Conservation (phyloP, 1,284 basidiomycete species). For the Boletellus dicymbophilus region DNA sequence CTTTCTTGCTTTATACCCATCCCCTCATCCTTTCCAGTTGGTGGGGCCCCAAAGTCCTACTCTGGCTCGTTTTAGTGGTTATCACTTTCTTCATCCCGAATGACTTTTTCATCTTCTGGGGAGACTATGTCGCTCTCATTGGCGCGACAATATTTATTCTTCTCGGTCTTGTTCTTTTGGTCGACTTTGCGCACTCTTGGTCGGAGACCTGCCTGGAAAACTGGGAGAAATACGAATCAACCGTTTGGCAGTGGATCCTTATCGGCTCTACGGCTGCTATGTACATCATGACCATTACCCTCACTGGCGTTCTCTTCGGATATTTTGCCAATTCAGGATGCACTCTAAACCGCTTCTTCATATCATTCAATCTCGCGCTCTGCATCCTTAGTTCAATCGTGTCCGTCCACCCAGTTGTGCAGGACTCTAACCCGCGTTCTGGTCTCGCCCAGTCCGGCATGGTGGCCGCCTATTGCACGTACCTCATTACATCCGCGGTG, state of each 20-base stretch:
- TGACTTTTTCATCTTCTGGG: constrained; percentile 95
- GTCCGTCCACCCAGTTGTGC: constrained; percentile 85
- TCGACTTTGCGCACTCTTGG: constrained; percentile 99
- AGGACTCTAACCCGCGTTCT: constrained; percentile 93
- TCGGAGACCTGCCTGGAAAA: constrained; percentile 96
- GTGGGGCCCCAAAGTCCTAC: constrained; percentile 97
- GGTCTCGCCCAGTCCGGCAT: constrained; percentile 96
- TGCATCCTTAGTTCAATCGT: constrained; percentile 82
- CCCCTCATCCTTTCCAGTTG: constrained; percentile 55
- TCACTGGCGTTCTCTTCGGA: constrained; percentile 88
- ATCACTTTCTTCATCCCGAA: constrained; percentile 94
- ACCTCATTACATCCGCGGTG: constrained; percentile 93
- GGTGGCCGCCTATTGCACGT: constrained; percentile 97
- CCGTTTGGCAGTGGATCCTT: constrained; percentile 96
- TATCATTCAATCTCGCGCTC: constrained; percentile 90
- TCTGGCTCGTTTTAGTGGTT: constrained; percentile 79
- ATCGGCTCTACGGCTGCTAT: constrained; percentile 91
- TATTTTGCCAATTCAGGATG: constrained; percentile 92
- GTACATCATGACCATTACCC: constrained; percentile 81
- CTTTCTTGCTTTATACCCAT: background rate
- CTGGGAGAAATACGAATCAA: constrained; percentile 89
- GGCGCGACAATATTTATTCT: constrained; percentile 95
- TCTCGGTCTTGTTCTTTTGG: constrained; percentile 94
- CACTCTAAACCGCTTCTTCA: constrained; percentile 92
- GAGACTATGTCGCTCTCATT: constrained; percentile 89